Evolutionary conservation across 257 asterid genomes (phyloP), one percentile per base, ranked within the genome.

Genomic region (Scutellaria baicalensis): DNA sequence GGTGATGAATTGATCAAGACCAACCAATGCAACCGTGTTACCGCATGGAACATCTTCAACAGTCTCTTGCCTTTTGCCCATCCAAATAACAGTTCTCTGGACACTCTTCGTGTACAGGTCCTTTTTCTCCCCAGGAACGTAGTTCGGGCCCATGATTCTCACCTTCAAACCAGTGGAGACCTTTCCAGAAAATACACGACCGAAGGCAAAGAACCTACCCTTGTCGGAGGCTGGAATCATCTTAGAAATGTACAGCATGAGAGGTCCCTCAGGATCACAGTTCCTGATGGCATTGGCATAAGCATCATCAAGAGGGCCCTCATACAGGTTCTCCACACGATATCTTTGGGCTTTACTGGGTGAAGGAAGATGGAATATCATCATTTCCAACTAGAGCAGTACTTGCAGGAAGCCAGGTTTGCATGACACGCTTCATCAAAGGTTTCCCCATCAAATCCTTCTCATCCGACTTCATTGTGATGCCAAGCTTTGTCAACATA

Each of bases 1-100:
- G 27, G 86, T 82, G 65, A 82, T 84, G 35, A 10, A 82, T 16
- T 82, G 85, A 72, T 84, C 90, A 2, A 84, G 79, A 10, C 90
- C 90, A 10, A 84, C 89, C 82, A 82, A 1, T 16, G 89, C 89
- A 3, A 84, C 89, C 0, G 87, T 84, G 78, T 84, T 81, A 3
- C 89, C 86, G 18, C 87, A 84, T 0, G 89, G 89, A 0, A 84
- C 89, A 43, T 84, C 90, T 67, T 84, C 87, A 17, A 84, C 88
- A 20, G 90, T 82, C 71, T 84, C 89, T 69, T 77, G 86, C 72
- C 5, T 82, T 78, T 82, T 82, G 13, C 86, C 86, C 86, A 82
- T 82, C 86, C 86, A 82, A n/a, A 78, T 82, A 38, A 82, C 86
- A 36, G 86, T 82, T 66, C 86, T 78, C 73, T 82, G 86, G 12